Percentiles rank a stretch among this genome's conserved stretches.
phyloP scores from a whole-genome alignment of 352 stramenopile genomes.

The Blastocystis sp. region DNA sequence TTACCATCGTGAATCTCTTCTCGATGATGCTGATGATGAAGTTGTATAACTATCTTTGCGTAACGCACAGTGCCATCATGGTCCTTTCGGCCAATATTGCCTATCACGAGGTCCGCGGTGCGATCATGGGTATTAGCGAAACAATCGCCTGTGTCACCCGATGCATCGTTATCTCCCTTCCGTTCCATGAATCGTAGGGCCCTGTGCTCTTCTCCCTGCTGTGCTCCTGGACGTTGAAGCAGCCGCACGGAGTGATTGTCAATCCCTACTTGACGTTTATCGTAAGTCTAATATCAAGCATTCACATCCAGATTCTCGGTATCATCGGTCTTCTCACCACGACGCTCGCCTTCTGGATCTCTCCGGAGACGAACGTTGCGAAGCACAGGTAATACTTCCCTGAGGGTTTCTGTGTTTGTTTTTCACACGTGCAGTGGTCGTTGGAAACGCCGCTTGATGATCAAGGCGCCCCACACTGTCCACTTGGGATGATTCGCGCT shows the following conservation, averaged over 20 bases:
- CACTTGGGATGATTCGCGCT: not conserved
- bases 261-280: slow-evolving; percentile 15
- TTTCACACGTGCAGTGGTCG: not conserved
- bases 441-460: slow-evolving; percentile 7
- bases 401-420: no score
- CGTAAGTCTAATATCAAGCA: no score
- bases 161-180: slow-evolving; percentile 2
- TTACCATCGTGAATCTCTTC: not conserved
- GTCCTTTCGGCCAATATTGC: slow-evolving; percentile 22
- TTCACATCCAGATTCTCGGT: not conserved
- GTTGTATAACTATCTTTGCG: not conserved
- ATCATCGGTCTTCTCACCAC: not conserved
- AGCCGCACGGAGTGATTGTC: not conserved
- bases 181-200: not conserved
- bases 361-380: not conserved
- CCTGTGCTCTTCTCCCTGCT: slow-evolving; percentile 11
- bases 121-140: not conserved
- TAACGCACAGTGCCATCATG: not conserved
- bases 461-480: slow-evolving; percentile 1
- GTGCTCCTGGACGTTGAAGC: not conserved
- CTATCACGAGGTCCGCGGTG: slow-evolving; percentile 13
- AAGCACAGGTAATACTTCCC: not conserved
- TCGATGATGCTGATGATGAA: slow-evolving; percentile 16
- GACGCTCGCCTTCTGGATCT: not conserved
- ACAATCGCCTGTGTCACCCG: not conserved